phyloP scores from a whole-genome alignment of 208 protist genomes.

The Lotmaria passim region DNA sequence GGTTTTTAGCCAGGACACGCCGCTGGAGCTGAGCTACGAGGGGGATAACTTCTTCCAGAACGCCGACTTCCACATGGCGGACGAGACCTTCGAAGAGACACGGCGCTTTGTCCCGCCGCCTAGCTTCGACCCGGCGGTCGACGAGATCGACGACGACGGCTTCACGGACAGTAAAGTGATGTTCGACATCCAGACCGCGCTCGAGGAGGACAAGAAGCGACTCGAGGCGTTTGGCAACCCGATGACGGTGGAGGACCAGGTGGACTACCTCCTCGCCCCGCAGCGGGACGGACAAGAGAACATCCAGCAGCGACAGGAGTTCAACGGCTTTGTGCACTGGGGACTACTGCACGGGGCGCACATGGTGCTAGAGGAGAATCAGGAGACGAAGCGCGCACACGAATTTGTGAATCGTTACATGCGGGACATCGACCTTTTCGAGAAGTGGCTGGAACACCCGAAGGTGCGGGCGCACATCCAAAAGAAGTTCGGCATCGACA shows the following conservation, averaged over 20 bases:
- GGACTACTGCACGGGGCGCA: constrained; percentile 87
- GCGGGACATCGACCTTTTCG: constrained; percentile 90
- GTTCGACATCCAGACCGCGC: constrained; percentile 82
- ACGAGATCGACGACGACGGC: constrained; percentile 86
- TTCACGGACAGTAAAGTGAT: constrained; percentile 83
- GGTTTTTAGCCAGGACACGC: constrained; percentile 55
- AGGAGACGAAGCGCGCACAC: constrained; percentile 84
- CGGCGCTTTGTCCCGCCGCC: constrained; percentile 79
- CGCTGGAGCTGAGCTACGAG: constrained; percentile 77
- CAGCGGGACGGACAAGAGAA: constrained; percentile 86
- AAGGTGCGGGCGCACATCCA: constrained; percentile 90
- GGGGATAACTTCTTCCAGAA: constrained; percentile 76
- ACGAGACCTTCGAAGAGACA: constrained; percentile 80
- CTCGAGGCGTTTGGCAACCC: constrained; percentile 91
- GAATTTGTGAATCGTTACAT: constrained; percentile 92
- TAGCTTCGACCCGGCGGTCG: constrained; percentile 82
- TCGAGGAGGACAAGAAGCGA: constrained; percentile 83
- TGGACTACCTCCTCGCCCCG: constrained; percentile 82
- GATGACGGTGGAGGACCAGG: constrained; percentile 85
- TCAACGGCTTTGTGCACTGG: constrained; percentile 92
- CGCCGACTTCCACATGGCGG: constrained; percentile 78
- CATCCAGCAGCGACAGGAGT: constrained; percentile 82
- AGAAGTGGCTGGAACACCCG: constrained; percentile 90
- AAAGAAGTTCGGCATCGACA: constrained; percentile 87
- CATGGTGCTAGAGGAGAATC: constrained; percentile 87